phyloP scores from a whole-genome alignment of 2,329 filamentous ascomycete genomes.

The Colletotrichum lupini region DNA sequence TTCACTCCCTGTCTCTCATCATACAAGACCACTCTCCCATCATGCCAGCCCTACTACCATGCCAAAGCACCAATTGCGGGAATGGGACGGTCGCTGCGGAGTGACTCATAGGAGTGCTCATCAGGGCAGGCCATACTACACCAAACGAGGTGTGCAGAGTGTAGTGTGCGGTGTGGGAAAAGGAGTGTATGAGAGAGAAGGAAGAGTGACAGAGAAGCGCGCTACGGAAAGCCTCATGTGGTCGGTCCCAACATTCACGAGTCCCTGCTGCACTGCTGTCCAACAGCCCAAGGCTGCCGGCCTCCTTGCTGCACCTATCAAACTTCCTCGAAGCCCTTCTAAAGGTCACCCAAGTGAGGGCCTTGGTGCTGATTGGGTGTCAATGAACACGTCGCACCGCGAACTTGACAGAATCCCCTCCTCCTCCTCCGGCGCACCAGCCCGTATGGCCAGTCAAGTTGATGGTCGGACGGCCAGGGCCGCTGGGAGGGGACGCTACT shows the following conservation, averaged over 20 bases:
- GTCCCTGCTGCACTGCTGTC: slow-evolving; percentile 37
- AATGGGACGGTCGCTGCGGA: slow-evolving; percentile 13
- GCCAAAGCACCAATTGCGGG: slow-evolving; percentile 3
- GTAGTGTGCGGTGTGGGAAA: neutral
- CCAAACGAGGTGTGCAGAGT: neutral
- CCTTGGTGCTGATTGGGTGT: slow-evolving; percentile 23
- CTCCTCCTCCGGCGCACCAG: slow-evolving; percentile 8
- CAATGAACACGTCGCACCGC: slow-evolving; percentile 27
- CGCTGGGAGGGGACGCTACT: slow-evolving; percentile 30
- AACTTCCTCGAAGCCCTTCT: slow-evolving; percentile 37
- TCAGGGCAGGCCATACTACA: neutral
- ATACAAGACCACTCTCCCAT: slow-evolving; percentile 23
- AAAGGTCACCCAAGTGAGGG: slow-evolving; percentile 20
- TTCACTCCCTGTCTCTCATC: slow-evolving; percentile 23
- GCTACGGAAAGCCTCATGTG: slow-evolving; percentile 2
- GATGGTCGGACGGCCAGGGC: slow-evolving; percentile 17
- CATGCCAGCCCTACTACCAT: slow-evolving; percentile 24
- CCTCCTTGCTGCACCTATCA: slow-evolving; percentile 41
- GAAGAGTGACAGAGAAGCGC: slow-evolving; percentile 12
- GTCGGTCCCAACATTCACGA: slow-evolving; percentile 33
- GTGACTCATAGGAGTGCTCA: slow-evolving; percentile 27
- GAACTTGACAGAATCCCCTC: neutral
- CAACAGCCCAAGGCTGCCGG: slow-evolving; percentile 39
- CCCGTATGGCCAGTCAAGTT: slow-evolving; percentile 19
- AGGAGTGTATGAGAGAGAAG: neutral